These are phyloP conservation scores for Venturia aucupariae DNA, from an alignment of 2,329 filamentous ascomycete genomes.

Conservation along the genomic window DNA sequence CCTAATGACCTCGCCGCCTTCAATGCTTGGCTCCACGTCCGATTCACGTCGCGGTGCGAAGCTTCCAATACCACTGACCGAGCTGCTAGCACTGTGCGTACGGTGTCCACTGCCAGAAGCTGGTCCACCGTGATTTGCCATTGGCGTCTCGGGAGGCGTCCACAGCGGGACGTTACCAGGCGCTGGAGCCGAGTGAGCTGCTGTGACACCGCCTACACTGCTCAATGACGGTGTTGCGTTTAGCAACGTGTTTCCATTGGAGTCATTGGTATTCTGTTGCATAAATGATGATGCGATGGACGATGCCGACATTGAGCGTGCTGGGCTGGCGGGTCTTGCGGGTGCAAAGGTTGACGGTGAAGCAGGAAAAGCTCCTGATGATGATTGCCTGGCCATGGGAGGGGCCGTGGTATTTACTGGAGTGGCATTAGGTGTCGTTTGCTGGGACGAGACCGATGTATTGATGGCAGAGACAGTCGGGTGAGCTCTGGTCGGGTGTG, in stretches of 20 bases:
- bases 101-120: constrained; percentile 27
- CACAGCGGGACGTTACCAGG: constrained; percentile 56
- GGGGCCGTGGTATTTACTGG: constrained; percentile 56
- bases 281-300: constrained; percentile 53
- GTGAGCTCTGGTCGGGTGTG: constrained; percentile 36
- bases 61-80: constrained; percentile 42
- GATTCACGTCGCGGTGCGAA: constrained; percentile 16
- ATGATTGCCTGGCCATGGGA: constrained; percentile 38
- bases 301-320: constrained; percentile 77
- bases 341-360: constrained; percentile 48
- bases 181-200: constrained; percentile 54
- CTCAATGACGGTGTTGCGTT: constrained; percentile 73
- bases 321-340: constrained; percentile 62
- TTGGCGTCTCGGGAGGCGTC: constrained; percentile 82
- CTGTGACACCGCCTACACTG: constrained; percentile 66
- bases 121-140: not conserved
- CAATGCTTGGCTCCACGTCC: constrained; percentile 25
- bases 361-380: constrained; percentile 35
- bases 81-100: constrained; percentile 45
- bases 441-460: constrained; percentile 43
- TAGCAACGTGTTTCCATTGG: constrained; percentile 48
- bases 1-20: constrained; percentile 19
- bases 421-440: constrained; percentile 62
- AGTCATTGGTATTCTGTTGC: constrained; percentile 25
- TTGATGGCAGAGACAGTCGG: constrained; percentile 33